phyloP scores from a whole-genome alignment of 2,329 filamentous ascomycete species.

The Trichoderma sp. region DNA sequence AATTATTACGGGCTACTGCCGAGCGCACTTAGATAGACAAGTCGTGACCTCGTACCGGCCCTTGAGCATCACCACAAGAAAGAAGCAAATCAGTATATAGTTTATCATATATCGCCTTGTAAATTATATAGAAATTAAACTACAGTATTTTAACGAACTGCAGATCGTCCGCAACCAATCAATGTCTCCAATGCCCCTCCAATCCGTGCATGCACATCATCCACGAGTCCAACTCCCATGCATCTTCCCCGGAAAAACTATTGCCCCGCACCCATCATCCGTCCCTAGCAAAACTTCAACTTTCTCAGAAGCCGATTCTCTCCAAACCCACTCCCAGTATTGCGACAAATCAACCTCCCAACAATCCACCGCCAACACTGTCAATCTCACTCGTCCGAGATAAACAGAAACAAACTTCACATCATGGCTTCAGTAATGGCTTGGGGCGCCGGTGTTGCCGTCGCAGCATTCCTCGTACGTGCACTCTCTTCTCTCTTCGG shows the following conservation, averaged over 20 bases:
- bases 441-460: slow-evolving; percentile 48
- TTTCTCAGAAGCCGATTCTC: not conserved
- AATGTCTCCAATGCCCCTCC: not conserved
- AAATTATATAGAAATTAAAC: not conserved
- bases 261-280: not conserved
- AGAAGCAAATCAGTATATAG: not conserved
- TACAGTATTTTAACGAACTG: not conserved
- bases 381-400: too few relatives aligned
- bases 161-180: not conserved
- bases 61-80: not conserved
- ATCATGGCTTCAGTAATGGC: slow-evolving; percentile 46
- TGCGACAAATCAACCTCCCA: not conserved
- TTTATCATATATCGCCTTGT: not conserved
- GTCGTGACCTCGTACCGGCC: not conserved
- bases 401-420: not conserved
- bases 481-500: not conserved
- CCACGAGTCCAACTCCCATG: not conserved
- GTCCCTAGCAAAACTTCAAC: slow-evolving; percentile 16
- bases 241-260: not conserved
- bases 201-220: slow-evolving; percentile 24
- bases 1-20: not conserved
- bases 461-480: slow-evolving; percentile 52
- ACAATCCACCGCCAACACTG: not conserved
- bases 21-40: not conserved
- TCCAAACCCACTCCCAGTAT: not conserved